Evolutionary conservation across 805 yeast species (phyloP).

Genomic region (Soucietia sequanensis): DNA sequence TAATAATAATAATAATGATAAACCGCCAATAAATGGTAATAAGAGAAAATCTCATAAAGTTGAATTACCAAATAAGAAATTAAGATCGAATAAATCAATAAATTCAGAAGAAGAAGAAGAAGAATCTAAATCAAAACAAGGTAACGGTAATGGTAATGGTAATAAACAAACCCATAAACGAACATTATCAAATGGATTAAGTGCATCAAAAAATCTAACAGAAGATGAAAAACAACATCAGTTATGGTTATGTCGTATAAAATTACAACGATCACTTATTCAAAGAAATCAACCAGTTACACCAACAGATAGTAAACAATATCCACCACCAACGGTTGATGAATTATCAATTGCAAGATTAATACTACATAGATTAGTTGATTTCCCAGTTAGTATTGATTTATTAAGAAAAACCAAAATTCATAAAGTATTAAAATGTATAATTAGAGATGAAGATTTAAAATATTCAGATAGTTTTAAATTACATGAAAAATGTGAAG

Average conservation of each 20-base stretch:
- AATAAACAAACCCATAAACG: not conserved
- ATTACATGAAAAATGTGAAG: conserved; percentile 44
- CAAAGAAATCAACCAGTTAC: conserved; percentile 44
- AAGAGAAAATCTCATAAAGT: conserved; percentile 1
- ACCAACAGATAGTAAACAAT: conserved; percentile 31
- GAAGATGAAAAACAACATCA: conserved; percentile 45
- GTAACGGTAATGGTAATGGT: not conserved
- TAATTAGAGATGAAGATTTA: conserved; percentile 37
- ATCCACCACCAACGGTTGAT: conserved; percentile 42
- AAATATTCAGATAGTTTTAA: conserved; percentile 44
- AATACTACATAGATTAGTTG: conserved; percentile 40
- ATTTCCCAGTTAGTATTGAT: conserved; percentile 40
- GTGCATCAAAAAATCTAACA: conserved; percentile 14
- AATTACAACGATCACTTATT: conserved; percentile 47
- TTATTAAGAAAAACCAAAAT: conserved; percentile 45
- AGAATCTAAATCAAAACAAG: conserved; percentile 1
- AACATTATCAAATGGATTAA: conserved; percentile 1
- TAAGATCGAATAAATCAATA: conserved; percentile 2
- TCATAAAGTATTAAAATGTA: conserved; percentile 53
- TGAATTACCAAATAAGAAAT: conserved; percentile 9
- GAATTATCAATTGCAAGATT: conserved; percentile 42
- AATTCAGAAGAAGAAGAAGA: conserved; percentile 5
- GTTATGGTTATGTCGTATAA: conserved; percentile 47
- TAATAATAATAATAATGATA: conserved; percentile 6
- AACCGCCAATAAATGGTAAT: conserved; percentile 5